These are phyloP conservation scores for Trypanosoma brucei DNA, from an alignment of 208 protist species.

Conservation along the genomic window DNA sequence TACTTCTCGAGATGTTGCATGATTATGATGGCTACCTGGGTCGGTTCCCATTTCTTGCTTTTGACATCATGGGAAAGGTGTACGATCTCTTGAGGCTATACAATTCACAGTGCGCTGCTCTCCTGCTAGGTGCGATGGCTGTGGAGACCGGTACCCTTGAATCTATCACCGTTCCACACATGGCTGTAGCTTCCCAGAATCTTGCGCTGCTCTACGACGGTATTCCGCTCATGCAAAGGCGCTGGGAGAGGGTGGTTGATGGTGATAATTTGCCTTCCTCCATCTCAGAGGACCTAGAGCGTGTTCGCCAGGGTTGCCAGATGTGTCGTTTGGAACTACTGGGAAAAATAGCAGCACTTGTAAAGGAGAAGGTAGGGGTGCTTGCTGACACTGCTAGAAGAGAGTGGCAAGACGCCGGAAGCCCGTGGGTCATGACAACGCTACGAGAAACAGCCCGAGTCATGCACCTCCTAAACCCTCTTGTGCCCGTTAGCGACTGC, in stretches of 20 bases:
- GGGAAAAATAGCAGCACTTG: constrained; percentile 57
- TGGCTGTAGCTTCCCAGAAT: constrained; percentile 85
- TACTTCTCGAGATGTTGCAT: constrained; percentile 68
- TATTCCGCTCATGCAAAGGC: constrained; percentile 50
- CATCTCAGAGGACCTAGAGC: constrained; percentile 55
- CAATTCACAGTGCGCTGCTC: constrained; percentile 50
- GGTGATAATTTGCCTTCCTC: constrained; percentile 32
- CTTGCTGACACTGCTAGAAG: constrained; percentile 34
- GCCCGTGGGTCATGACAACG: constrained; percentile 89
- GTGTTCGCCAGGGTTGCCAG: constrained; percentile 43
- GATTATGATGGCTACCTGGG: constrained; percentile 73
- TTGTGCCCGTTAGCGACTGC: constrained; percentile 58
- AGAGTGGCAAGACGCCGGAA: constrained; percentile 51
- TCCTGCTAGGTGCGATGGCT: constrained; percentile 80
- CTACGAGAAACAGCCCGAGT: constrained; percentile 78
- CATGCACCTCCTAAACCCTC: constrained; percentile 51
- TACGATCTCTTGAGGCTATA: constrained; percentile 81
- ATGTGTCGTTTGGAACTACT: constrained; percentile 69
- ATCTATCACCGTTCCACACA: constrained; percentile 76
- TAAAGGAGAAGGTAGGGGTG: constrained; percentile 63
- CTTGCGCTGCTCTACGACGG: constrained; percentile 66
- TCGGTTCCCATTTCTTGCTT: constrained; percentile 77
- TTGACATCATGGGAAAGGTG: constrained; percentile 68
- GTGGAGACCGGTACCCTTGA: constrained; percentile 71
- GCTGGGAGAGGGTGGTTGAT: constrained; percentile 21